Base-by-base conservation (phyloP, 202 grass and related monocot genomes). In the Setaria viridis region DNA sequence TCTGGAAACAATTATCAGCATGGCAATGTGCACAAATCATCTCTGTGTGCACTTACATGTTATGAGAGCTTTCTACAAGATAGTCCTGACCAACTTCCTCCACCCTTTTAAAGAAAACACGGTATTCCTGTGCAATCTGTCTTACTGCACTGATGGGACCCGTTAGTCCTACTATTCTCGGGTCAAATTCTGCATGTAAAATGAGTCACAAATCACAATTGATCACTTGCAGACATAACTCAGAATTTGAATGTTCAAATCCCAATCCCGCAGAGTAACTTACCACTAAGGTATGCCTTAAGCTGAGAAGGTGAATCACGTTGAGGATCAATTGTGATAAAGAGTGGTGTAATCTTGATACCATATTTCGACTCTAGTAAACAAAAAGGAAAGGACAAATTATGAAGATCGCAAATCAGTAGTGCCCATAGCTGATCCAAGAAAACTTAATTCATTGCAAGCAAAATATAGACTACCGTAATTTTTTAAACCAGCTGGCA, bases 81-180 rank as follows among this genome's bases (percentile, higher is more conserved):
- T 96, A 96, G 80, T 96, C 93, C 91, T 91, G 93, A 62, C 90
- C 93, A 63, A 91, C 63, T 90, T 94, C 93, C 79, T 95, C 90
- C 85, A 92, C 86, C 70, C 80, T 99, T 82, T 91, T 94, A 50
- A 99, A 99, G 91, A 89, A 99, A 85, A 94, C 90, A 57, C 93
- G 91, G 77, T 96, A 99, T 80, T 99, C 93, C 84, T 99, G 96
- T 67, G 96, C 91, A 19, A 92, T 87, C 86, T 99, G 90, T 93
- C 96, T 95, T 88, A 99, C 83, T 85, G 91, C 78, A 74, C 60
- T 76, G 62, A 90, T 63, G 34, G 93, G 74, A 50, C 93, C 93
- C 16, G 96, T 94, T 53, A 99, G 78, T 83, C 93, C 97, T 83
- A 91, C 71, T 90, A 99, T 96, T 92, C 92, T 99, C 65, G 88